Conservation (phyloP, 2,329 filamentous ascomycete species). For the Pseudocercospora musae region DNA sequence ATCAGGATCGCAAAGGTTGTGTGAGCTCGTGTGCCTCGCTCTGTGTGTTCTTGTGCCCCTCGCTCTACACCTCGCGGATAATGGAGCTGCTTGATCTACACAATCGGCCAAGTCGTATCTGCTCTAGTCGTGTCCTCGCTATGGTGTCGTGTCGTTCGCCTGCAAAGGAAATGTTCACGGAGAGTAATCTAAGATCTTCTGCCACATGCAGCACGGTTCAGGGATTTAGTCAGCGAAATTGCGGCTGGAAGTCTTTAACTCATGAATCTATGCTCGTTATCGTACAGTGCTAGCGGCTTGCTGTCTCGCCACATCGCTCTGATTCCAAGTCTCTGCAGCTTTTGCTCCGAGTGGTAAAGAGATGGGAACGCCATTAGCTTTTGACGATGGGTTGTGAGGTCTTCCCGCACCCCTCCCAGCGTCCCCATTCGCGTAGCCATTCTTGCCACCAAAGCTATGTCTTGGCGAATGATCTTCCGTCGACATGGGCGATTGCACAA, state of each 20-base stretch:
- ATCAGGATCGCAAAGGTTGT: neutral
- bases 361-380: conserved; percentile 21
- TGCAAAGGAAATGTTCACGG: neutral
- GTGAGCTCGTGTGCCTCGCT: neutral
- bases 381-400: conserved; percentile 17
- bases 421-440: conserved; percentile 32
- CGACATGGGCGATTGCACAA: conserved; percentile 23
- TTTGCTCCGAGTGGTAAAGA: conserved; percentile 72
- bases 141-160: neutral
- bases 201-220: neutral
- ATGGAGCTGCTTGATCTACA: neutral
- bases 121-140: neutral
- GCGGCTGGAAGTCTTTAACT: neutral
- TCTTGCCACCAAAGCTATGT: conserved; percentile 24
- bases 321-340: conserved; percentile 79
- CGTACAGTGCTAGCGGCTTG: conserved; percentile 9
- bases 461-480: conserved; percentile 11
- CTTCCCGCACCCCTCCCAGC: conserved; percentile 24
- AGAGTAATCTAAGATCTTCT: neutral
- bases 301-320: conserved; percentile 38
- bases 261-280: conserved; percentile 4
- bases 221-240: neutral
- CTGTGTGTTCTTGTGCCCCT: neutral
- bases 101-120: neutral
- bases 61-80: neutral